These are phyloP conservation scores for Gossypium longicalyx DNA, from an alignment of 345 rosid genomes.

Conservation along the genomic window DNA sequence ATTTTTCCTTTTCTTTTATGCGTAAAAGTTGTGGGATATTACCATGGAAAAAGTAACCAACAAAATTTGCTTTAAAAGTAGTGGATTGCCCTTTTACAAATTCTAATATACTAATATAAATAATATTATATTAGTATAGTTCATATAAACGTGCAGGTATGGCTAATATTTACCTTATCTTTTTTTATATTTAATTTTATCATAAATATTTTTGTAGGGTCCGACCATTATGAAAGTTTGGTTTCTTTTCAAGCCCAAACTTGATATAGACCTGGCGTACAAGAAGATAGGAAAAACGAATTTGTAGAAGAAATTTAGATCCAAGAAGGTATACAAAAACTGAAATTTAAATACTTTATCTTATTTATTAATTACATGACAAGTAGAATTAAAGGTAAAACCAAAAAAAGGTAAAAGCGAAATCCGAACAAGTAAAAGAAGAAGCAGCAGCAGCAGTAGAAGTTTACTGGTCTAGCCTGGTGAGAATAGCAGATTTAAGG, in stretches of 20 bases:
- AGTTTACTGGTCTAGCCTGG: conserved; percentile 29
- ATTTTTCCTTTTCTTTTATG: too few species aligned
- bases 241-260: background rate
- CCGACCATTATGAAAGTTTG: background rate
- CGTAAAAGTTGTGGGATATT: too few species aligned
- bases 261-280: background rate
- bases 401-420: background rate
- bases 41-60: background rate
- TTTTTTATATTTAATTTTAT: too few species aligned
- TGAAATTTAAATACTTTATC: background rate
- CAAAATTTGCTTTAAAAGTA: background rate
- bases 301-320: background rate
- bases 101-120: background rate
- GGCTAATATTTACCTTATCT: too few species aligned
- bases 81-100: background rate
- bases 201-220: background rate
- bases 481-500: conserved; percentile 39
- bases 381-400: background rate
- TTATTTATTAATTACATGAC: conserved; percentile 9
- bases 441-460: background rate
- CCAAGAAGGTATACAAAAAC: background rate
- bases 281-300: background rate
- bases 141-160: background rate
- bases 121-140: background rate
- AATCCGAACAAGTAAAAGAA: background rate